Base-by-base conservation (phyloP, 441 rosid genomes). In the Pelargonium citronellum region DNA sequence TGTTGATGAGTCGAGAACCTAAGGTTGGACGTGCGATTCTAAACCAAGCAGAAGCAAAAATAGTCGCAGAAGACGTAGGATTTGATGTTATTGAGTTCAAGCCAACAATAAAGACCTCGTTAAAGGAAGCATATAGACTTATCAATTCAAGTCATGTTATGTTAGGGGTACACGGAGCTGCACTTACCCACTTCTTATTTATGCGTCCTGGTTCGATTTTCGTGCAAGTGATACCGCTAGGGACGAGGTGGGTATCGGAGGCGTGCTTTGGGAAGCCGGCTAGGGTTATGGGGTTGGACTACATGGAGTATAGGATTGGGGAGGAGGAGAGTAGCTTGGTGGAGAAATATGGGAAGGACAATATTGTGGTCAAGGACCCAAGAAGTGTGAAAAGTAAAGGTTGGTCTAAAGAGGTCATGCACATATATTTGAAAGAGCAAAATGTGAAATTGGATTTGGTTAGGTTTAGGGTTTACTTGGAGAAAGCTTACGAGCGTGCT, bases 131-230 rank as follows among this genome's bases (percentile, higher is more conserved):
- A 1, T 79, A 61, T 24, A 9, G 27, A 16, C 11, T 79, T 9
- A 73, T 81, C 15, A 68, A 77, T 20, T 39, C 75, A 39, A 76
- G 81, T 62, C 75, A 79, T 61, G 81, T 67, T 4, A 74, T 79
- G 75, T 0, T 81, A 1, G 85, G 82, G 0, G 74, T 72, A 16
- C 82, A 81, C 44, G 85, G 85, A 4, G 82, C 82, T 0, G 78
- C 69, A 7, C 61, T 77, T 41, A 79, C 82, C 0, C 77, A 74
- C 30, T 0, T 65, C 0, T 61, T 79, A 27, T 79, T 79, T 71
- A 75, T 79, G 3, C 64, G 77, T n/a, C 72, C 71, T 0, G 68
- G 75, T 0, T 60, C 75, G 7, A 67, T 81, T 64, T 15, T 81
- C 8, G 24, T 70, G 65, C 79, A 81, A 20, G 78, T 79, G 66